phyloP scores from a whole-genome alignment of 768 basidiomycete genomes.

The Crucibulum laeve region DNA sequence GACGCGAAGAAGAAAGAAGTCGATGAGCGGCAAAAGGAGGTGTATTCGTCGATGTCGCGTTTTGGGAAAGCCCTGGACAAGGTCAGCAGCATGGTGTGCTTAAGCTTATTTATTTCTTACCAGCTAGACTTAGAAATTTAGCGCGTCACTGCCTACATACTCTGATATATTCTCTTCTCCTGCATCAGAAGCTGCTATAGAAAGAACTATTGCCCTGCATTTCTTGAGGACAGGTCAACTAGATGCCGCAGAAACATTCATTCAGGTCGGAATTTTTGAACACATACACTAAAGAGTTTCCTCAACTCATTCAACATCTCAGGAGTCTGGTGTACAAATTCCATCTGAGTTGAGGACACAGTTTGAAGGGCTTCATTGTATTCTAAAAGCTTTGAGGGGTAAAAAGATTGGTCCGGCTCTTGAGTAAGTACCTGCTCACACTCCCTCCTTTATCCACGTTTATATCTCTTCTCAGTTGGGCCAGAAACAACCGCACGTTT shows the following conservation, averaged over 20 bases:
- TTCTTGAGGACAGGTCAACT: constrained; percentile 81
- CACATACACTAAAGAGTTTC: background rate
- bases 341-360: constrained; percentile 43
- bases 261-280: constrained; percentile 52
- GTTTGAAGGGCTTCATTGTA: constrained; percentile 69
- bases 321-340: constrained; percentile 70
- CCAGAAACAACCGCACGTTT: constrained; percentile 57
- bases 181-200: constrained; percentile 55
- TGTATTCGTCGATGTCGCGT: constrained; percentile 70
- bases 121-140: constrained; percentile 45
- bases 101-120: constrained; percentile 5
- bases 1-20: constrained; percentile 79
- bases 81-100: constrained; percentile 36
- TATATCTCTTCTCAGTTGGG: constrained; percentile 62
- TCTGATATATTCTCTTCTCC: constrained; percentile 62
- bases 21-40: constrained; percentile 85
- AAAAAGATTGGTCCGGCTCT: constrained; percentile 75
- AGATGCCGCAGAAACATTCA: constrained; percentile 68
- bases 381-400: constrained; percentile 60
- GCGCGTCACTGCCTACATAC: constrained; percentile 59
- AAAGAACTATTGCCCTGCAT: constrained; percentile 70
- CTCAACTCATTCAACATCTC: constrained; percentile 1
- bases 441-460: constrained; percentile 2
- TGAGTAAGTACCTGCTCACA: constrained; percentile 35
- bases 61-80: constrained; percentile 90